A percentile compares a stretch with the other conserved stretches of the same genome.
These are phyloP conservation scores for Colletotrichum truncatum DNA, from an alignment of 2,329 filamentous ascomycete genomes.

Conservation along the genomic window DNA sequence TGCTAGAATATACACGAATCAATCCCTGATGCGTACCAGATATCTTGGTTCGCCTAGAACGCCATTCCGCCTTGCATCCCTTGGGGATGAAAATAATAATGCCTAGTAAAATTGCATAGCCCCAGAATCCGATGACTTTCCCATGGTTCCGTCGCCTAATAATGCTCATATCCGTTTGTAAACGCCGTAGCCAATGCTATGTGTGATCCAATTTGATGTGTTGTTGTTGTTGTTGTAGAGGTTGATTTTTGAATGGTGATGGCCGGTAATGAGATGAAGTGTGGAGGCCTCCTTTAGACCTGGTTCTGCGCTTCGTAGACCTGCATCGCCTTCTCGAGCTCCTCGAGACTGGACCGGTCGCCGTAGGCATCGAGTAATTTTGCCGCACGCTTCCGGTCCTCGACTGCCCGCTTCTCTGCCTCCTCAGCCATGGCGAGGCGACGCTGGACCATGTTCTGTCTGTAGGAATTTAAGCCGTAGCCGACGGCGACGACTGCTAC, in stretches of 20 bases:
- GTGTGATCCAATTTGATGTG: background rate
- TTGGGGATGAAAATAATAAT: background rate
- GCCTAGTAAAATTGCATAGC: slow-evolving; percentile 6
- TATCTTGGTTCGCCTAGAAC: background rate
- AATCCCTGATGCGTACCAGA: slow-evolving; percentile 1
- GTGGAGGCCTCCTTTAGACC: background rate
- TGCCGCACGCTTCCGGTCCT: slow-evolving; percentile 47
- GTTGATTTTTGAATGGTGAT: background rate
- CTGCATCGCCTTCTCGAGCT: slow-evolving; percentile 57
- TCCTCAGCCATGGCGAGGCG: slow-evolving; percentile 38
- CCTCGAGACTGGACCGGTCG: slow-evolving; percentile 56
- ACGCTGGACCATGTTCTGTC: slow-evolving; percentile 38
- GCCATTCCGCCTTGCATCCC: background rate
- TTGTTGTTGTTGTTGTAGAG: background rate
- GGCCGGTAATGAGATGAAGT: background rate
- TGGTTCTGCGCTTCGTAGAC: slow-evolving; percentile 50
- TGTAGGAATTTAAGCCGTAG: slow-evolving; percentile 45
- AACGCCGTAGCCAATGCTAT: slow-evolving; percentile 23
- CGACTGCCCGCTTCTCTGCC: slow-evolving; percentile 44
- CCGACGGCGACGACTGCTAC: slow-evolving; percentile 42
- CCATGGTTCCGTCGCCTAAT: background rate
- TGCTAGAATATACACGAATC: slow-evolving; percentile 3
- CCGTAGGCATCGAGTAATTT: slow-evolving; percentile 60
- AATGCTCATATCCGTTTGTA: background rate
- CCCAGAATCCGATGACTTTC: background rate